Conservation (phyloP, 192 early-diverging fungal species). For the Diversispora epigaea region DNA sequence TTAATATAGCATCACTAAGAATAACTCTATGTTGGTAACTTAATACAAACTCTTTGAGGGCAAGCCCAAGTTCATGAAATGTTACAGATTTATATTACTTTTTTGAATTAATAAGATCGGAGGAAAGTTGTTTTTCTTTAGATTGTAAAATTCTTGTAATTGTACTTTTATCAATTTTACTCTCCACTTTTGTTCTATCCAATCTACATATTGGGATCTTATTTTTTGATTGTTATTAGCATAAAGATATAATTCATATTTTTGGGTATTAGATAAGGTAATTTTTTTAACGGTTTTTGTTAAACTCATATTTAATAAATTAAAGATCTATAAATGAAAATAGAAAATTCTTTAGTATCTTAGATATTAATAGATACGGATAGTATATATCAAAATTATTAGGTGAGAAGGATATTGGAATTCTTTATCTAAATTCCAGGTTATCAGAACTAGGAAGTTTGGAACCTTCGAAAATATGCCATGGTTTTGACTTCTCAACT, state of each 20-base stretch:
- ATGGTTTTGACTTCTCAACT: no score
- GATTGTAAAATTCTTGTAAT: constrained; percentile 11
- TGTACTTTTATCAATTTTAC: neutral
- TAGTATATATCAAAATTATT: no score
- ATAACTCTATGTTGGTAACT: constrained; percentile 6
- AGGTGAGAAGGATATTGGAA: no score
- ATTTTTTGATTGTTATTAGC: neutral
- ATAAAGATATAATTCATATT: neutral
- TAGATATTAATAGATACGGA: no score
- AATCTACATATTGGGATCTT: neutral
- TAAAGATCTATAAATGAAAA: no score
- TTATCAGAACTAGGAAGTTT: no score
- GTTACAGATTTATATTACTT: constrained; percentile 38
- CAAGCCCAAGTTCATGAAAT: constrained; percentile 39
- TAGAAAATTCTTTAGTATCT: no score
- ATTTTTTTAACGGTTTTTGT: no score
- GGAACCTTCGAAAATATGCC: no score
- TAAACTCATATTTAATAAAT: no score
- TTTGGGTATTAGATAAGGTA: neutral
- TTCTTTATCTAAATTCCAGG: no score
- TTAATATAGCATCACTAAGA: constrained; percentile 37
- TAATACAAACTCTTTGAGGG: constrained; percentile 32
- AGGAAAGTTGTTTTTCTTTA: constrained; percentile 29
- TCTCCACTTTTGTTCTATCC: neutral
- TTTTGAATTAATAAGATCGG: constrained; percentile 33